Base-by-base conservation (phyloP, 2,329 filamentous ascomycete genomes). In the Seiridium unicorne region DNA sequence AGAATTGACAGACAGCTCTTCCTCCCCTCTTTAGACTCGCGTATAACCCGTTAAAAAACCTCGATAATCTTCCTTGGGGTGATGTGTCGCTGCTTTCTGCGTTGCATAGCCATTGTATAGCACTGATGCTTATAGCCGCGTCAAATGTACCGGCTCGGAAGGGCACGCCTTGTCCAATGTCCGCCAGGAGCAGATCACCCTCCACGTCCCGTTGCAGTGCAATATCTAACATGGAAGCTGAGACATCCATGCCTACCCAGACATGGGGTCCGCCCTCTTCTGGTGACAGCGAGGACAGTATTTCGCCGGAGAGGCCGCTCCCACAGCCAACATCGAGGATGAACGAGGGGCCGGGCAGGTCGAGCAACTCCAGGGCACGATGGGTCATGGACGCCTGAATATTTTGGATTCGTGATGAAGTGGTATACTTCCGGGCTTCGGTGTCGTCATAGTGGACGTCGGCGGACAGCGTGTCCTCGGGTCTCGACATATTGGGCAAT, bases 51-150 rank as follows among this genome's bases (percentile, higher is more conserved):
- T 96, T 92, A 75, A 99, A 99, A 72, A 99, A 99, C 49, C 94
- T 82, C 4, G 86, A 84, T 34, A 99, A 76, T 5, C 95, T 81
- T 0, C 90, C 92, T 35, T 90, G 85, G 1, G 93, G 90, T 1
- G 85, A 91, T 0, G 95, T 93, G 55, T 96, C 92, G 71, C 87
- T 91, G 61, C 85, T 91, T 74, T 98, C 95, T 46, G 94, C 95
- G 74, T 97, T 98, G 76, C 95, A 99, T 36, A 99, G 82, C 95
- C 95, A 99, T 76, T 99, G 95, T n/a, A 99, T 90, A 0, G 95
- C 95, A 67, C 88, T 92, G 72, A 99, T 98, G 70, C 89, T 93
- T 68, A 99, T 93, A 31, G 95, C 95, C 0, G 94, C 95, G 73
- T 99, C 95, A 72, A 99, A 99, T 0, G 89, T 87, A 38, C 95